These are phyloP conservation scores for Coemansia sp. DNA, from an alignment of 371 early-diverging fungal genomes.

Conservation along the genomic window DNA sequence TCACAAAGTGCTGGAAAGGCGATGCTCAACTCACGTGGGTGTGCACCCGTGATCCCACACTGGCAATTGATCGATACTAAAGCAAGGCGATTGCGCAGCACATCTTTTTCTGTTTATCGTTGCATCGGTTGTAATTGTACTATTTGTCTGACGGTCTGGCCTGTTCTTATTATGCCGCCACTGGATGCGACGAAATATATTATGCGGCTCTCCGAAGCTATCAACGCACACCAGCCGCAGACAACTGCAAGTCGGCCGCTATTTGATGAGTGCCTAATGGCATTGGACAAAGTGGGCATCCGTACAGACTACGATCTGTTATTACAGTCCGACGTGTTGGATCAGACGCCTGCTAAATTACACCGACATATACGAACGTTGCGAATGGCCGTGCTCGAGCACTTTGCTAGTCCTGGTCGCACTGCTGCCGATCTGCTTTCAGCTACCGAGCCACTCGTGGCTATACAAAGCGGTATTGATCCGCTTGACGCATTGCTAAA, in stretches of 20 bases:
- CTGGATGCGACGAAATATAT: slow-evolving; percentile 27
- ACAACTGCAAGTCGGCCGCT: not conserved
- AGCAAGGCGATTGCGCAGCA: not conserved
- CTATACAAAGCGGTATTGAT: slow-evolving; percentile 20
- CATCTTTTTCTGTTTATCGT: not conserved
- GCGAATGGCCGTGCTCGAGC: slow-evolving; percentile 35
- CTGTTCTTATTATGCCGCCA: slow-evolving; percentile 17
- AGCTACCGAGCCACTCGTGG: too few species aligned
- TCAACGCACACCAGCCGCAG: not conserved
- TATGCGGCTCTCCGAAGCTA: slow-evolving; percentile 3
- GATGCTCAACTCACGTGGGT: not conserved
- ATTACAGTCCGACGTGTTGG: slow-evolving; percentile 32
- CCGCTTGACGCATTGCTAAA: slow-evolving; percentile 22
- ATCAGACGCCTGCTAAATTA: slow-evolving; percentile 19
- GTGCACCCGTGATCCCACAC: not conserved
- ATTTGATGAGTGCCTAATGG: slow-evolving; percentile 23
- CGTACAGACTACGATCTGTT: slow-evolving; percentile 43
- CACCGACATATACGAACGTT: slow-evolving; percentile 30
- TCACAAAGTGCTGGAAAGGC: not conserved
- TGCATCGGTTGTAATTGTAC: not conserved
- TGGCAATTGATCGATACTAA: not conserved
- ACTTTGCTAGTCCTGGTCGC: slow-evolving; percentile 23
- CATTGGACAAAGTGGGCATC: slow-evolving; percentile 29
- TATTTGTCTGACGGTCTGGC: too few species aligned
- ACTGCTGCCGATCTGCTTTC: slow-evolving; percentile 25